Base-by-base conservation (phyloP, 108 stramenopile species). In the Seminavis robusta region DNA sequence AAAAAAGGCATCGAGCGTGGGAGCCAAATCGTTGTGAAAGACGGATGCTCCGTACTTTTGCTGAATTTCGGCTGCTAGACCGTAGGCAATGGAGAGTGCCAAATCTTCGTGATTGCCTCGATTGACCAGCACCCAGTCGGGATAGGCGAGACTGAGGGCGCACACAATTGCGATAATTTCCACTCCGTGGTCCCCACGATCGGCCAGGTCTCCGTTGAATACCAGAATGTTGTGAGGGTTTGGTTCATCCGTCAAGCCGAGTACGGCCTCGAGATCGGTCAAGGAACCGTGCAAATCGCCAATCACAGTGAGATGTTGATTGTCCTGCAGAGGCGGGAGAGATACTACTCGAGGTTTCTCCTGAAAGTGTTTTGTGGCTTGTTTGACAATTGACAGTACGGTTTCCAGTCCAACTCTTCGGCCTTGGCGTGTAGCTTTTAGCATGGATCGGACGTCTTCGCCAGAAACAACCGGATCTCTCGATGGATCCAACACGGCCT, bases 61-160 rank as follows among this genome's bases (percentile, higher is more conserved):
- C 17, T 65, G 41, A 25, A 63, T 27, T 38, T 75, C 74, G 25
- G n/a, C 26, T 25, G 50, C 33, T 24, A 75, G 59, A 8, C 74
- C 74, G 34, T 75, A 75, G 39, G 63, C 68, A 9, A 55, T 29
- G 36, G 38, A 62, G 16, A 75, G 33, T 4, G 67, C 32, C 29
- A 64, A 11, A 36, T 75, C 74, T 48, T 75, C 74, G 51, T 75
- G 74, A 28, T 75, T 75, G 33, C 74, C 74, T 5, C 74, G 67
- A 44, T 75, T 64, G 23, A 69, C 15, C 17, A 16, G 24, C 20
- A 75, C 68, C 0, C 7, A n/a, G 1, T 69, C 63, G 1, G 67
- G 67, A 49, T 26, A 58, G 40, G 60, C 61, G 15, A 71, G 48
- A 6, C 33, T 19, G 11, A 75, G 33, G 1, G 57, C 46, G 42